These are phyloP conservation scores for Bassia scoparia DNA, from an alignment of 148 eudicot species.

Conservation along the genomic window DNA sequence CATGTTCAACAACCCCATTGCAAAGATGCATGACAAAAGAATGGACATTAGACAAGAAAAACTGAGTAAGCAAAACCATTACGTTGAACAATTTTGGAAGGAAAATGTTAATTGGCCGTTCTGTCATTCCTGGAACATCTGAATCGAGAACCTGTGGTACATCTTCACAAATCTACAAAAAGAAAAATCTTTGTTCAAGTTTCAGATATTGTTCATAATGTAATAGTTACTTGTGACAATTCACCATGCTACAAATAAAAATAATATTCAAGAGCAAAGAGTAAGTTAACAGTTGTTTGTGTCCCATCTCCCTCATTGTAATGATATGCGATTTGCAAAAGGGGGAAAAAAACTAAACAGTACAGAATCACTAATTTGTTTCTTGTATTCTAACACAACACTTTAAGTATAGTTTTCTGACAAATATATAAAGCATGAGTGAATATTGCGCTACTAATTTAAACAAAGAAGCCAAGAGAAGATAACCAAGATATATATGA, in stretches of 20 bases:
- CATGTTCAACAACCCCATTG: neutral
- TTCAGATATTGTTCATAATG: neutral
- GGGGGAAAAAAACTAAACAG: neutral
- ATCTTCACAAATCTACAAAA: conserved; percentile 85
- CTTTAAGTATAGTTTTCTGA: neutral
- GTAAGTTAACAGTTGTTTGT: too few relatives aligned
- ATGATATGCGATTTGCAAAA: neutral
- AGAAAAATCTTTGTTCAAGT: conserved; percentile 8
- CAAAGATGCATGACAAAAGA: neutral
- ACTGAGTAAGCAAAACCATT: conserved; percentile 14
- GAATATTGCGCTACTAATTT: neutral
- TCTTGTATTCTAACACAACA: neutral
- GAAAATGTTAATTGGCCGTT: conserved; percentile 81
- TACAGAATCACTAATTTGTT: neutral
- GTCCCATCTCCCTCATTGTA: neutral
- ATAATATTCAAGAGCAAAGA: too few relatives aligned
- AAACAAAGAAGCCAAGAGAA: neutral
- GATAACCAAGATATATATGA: neutral
- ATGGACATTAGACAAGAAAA: neutral
- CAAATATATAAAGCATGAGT: neutral
- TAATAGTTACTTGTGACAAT: neutral
- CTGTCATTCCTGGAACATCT: conserved; percentile 82
- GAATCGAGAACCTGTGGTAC: conserved; percentile 89
- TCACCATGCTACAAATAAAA: neutral
- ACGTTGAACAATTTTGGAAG: conserved; percentile 92